Percentiles rank a stretch among this genome's conserved stretches.
Conservation (phyloP, 139 green algal species). For the Coelastrella sp. region DNA sequence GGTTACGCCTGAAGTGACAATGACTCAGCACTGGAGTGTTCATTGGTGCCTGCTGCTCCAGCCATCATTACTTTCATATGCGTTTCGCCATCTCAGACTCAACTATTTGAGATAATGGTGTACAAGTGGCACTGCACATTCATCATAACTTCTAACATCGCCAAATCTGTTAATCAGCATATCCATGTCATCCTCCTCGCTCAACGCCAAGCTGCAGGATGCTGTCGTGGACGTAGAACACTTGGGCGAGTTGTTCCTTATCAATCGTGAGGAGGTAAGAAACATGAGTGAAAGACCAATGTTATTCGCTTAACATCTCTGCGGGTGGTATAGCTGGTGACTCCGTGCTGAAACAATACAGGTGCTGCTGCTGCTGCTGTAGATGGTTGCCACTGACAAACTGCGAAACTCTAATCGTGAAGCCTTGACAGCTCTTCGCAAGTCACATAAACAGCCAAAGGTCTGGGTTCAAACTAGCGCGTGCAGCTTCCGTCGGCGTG, state of each 20-base stretch:
- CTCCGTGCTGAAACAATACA: not conserved
- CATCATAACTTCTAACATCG: not conserved
- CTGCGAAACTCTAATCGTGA: conserved; percentile 33
- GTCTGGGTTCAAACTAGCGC: conserved; percentile 30
- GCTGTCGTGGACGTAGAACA: conserved; percentile 14
- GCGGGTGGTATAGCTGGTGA: too few relatives aligned
- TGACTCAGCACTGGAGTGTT: too few relatives aligned
- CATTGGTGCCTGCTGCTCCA: too few relatives aligned
- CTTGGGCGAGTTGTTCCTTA: conserved; percentile 44
- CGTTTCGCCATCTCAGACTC: too few relatives aligned
- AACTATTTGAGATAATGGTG: not conserved
- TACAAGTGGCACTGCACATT: not conserved
- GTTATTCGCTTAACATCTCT: not conserved
- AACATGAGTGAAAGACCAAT: too few relatives aligned
- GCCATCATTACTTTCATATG: too few relatives aligned
- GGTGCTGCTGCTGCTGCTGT: not conserved
- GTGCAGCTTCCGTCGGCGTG: not conserved
- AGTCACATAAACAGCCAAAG: conserved; percentile 16
- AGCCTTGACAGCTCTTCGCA: conserved; percentile 36
- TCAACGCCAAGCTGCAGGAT: conserved; percentile 31
- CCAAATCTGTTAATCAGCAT: not conserved
- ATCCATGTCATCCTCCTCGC: not conserved
- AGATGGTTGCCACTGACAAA: conserved; percentile 35
- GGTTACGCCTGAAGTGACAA: too few relatives aligned
- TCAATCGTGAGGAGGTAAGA: conserved; percentile 40